These are phyloP conservation scores for Calonectria pseudoreteaudii DNA, from an alignment of 2,329 filamentous ascomycete species.

Conservation along the genomic window DNA sequence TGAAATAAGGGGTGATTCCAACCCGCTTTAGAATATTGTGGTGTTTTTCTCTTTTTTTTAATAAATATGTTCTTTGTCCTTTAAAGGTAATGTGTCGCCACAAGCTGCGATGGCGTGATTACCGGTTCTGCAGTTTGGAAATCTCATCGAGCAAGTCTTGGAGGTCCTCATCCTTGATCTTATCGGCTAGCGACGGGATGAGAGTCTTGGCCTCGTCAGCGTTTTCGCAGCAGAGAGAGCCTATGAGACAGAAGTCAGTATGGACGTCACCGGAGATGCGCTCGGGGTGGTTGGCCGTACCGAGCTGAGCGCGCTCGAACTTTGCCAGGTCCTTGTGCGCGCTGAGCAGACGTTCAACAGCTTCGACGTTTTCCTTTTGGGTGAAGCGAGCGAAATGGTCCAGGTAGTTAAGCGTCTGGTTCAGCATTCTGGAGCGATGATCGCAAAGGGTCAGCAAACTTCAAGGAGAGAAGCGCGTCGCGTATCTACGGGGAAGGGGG, in stretches of 20 bases:
- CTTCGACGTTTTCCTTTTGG: slow-evolving; percentile 92
- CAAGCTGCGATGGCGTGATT: slow-evolving; percentile 19
- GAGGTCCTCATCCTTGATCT: slow-evolving; percentile 90
- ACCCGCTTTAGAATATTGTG: slow-evolving; percentile 21
- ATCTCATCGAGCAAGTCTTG: slow-evolving; percentile 92
- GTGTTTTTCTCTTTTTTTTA: neutral
- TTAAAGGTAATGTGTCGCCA: neutral
- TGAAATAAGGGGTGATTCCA: slow-evolving; percentile 13
- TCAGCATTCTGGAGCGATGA: slow-evolving; percentile 71
- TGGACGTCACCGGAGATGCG: neutral
- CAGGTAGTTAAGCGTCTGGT: slow-evolving; percentile 91
- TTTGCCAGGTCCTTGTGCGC: slow-evolving; percentile 84
- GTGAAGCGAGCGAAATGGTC: slow-evolving; percentile 97
- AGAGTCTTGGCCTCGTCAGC: slow-evolving; percentile 97
- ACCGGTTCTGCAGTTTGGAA: slow-evolving; percentile 74
- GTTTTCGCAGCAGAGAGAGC: slow-evolving; percentile 90
- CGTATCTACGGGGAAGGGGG: neutral
- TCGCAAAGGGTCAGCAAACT: slow-evolving; percentile 7
- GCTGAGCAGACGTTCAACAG: slow-evolving; percentile 88
- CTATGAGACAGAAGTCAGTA: slow-evolving; percentile 57
- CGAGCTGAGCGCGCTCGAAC: slow-evolving; percentile 94
- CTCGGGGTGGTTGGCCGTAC: slow-evolving; percentile 59
- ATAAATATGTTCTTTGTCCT: neutral
- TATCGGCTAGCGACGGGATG: slow-evolving; percentile 88
- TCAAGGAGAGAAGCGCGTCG: neutral